Base-by-base conservation (phyloP, 495 filamentous ascomycete species). In the Daldinia decipiens region DNA sequence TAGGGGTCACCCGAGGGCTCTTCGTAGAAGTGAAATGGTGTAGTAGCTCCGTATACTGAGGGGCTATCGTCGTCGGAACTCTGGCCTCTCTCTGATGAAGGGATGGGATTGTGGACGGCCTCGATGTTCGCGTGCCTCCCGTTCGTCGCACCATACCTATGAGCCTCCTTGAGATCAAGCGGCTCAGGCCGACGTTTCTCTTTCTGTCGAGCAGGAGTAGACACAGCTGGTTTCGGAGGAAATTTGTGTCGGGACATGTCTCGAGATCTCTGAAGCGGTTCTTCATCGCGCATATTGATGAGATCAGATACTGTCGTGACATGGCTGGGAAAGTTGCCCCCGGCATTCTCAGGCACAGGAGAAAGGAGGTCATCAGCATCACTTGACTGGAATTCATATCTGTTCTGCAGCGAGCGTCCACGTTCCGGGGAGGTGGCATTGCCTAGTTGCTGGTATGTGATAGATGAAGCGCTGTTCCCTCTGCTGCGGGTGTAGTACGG, bases 251-350 rank as follows among this genome's bases (percentile, higher is more conserved):
- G 61, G 29, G 60, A 65, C 56, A 62, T 60, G 19, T 61, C 61
- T 50, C 51, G 56, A 39, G 70, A 59, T 40, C 24, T 13, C 32
- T 1, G 26, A 59, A 3, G 34, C 50, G 57, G 12, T 27, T 45
- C 38, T 8, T 21, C 13, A 17, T 39, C 24, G 47, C 45, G 31
- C n/a, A 19, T 27, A 5, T 51, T 31, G 26, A 70, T 63, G 6
- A 77, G 57, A 26, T 77, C 73, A 7, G 71, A 63, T 64, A 77
- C 56, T 7, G 70, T 77, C 0, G 67, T 77, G 11, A 68, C 7
- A 9, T 53, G 56, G 51, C 69, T 70, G 15, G 13, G 31, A 31
- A 61, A 19, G 26, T 56, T 29, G 17, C 47, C 45, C 27, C 53
- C 47, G n/a, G 55, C 45, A 24, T 13, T 64, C 38, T 72, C 69